Percentiles rank a stretch among this genome's conserved stretches.
Conservation (phyloP, 2,329 filamentous ascomycete genomes). For the Penicillium glabrum region DNA sequence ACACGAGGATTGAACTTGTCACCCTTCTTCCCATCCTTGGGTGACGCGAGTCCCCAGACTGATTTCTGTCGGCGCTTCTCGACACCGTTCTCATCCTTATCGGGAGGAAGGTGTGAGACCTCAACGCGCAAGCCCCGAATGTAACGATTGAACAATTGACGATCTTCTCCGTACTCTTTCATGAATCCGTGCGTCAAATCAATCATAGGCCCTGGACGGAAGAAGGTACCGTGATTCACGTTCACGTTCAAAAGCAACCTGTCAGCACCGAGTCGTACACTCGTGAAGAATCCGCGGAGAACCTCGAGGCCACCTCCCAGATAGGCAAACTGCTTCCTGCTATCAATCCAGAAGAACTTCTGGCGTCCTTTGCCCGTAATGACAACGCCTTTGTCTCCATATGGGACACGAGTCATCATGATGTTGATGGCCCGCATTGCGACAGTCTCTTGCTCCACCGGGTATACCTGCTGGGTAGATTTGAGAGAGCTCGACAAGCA, state of each 20-base stretch:
- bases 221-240: constrained; percentile 22
- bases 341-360: constrained; percentile 19
- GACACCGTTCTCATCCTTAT: background rate
- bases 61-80: background rate
- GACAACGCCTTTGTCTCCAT: background rate
- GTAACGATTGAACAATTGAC: constrained; percentile 2
- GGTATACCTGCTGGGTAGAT: background rate
- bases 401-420: constrained; percentile 13
- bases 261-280: constrained; percentile 15
- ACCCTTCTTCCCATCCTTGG: constrained; percentile 6
- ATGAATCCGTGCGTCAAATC: background rate
- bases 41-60: constrained; percentile 13
- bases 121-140: constrained; percentile 15
- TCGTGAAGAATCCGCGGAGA: constrained; percentile 19
- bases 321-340: constrained; percentile 1
- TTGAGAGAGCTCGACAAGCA: background rate
- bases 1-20: constrained; percentile 1
- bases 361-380: constrained; percentile 16
- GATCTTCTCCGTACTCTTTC: background rate
- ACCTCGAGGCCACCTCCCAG: constrained; percentile 16
- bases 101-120: constrained; percentile 3
- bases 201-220: background rate
- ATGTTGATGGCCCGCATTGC: constrained; percentile 17
- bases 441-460: background rate
- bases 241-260: constrained; percentile 19